Conservation (phyloP, 805 yeast species). For the Yarrowia osloensis region DNA sequence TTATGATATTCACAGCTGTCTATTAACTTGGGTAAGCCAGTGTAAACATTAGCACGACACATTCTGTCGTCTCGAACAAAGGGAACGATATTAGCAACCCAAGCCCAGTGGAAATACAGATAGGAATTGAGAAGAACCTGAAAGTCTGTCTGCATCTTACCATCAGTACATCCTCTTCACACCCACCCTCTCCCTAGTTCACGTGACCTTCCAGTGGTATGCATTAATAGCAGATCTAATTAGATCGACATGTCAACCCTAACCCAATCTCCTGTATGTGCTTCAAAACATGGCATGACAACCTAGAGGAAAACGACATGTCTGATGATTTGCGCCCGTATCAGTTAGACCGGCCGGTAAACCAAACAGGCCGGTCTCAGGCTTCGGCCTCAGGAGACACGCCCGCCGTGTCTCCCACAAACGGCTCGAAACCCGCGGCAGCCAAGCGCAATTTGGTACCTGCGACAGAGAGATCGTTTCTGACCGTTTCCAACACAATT, state of each 20-base stretch:
- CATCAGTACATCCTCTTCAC: too few relatives aligned
- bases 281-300: constrained; percentile 2
- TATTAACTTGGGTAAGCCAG: too few relatives aligned
- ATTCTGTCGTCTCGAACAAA: too few relatives aligned
- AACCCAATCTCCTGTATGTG: constrained; percentile 1
- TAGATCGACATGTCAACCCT: constrained; percentile 1
- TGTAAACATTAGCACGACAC: too few relatives aligned
- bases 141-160: too few relatives aligned
- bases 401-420: neutral
- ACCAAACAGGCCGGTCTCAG: neutral
- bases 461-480: constrained; percentile 7
- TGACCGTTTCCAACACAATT: constrained; percentile 6
- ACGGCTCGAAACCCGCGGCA: neutral
- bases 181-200: too few relatives aligned
- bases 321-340: constrained; percentile 22
- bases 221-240: neutral
- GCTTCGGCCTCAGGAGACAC: neutral
- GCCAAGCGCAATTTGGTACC: constrained; percentile 4
- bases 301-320: constrained; percentile 1
- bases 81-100: too few relatives aligned
- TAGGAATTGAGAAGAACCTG: too few relatives aligned
- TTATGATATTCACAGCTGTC: too few relatives aligned
- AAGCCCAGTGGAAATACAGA: too few relatives aligned
- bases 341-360: constrained; percentile 6
- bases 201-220: too few relatives aligned